A percentile compares a stretch with the other conserved stretches of the same genome.
Conservation (phyloP, 176 grass and related monocot genomes). For the Avena sativa region DNA sequence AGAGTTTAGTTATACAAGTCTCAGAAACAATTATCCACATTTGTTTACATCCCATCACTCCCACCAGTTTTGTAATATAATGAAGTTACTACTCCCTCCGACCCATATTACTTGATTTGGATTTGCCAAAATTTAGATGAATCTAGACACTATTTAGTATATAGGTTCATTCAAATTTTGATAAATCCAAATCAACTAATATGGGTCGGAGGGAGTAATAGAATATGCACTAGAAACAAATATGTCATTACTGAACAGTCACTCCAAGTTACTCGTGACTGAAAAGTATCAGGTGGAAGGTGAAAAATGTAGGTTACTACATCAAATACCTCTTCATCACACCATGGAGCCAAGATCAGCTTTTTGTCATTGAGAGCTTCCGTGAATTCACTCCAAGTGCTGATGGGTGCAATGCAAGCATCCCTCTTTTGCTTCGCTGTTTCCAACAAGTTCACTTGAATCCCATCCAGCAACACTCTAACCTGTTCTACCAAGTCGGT, state of each 20-base stretch:
- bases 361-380: constrained; percentile 65
- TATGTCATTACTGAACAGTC: not conserved
- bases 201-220: too few relatives aligned
- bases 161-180: too few relatives aligned
- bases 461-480: constrained; percentile 55
- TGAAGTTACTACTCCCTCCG: not conserved
- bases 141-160: too few relatives aligned
- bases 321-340: constrained; percentile 78
- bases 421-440: constrained; percentile 88
- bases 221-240: not conserved
- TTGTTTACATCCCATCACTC: not conserved
- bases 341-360: constrained; percentile 87
- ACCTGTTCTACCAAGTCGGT: constrained; percentile 71
- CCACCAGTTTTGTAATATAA: not conserved
- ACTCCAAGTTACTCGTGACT: not conserved
- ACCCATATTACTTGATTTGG: too few relatives aligned
- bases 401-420: constrained; percentile 69
- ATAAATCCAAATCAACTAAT: too few relatives aligned
- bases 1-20: not conserved
- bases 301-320: not conserved
- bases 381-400: constrained; percentile 90
- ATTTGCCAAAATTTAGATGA: too few relatives aligned
- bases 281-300: not conserved
- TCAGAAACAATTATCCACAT: not conserved
- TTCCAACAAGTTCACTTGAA: constrained; percentile 83